A percentile compares a stretch with the other conserved stretches of the same genome.
These are phyloP conservation scores for Globisporangium echinulatum DNA, from an alignment of 352 stramenopile genomes.

Conservation along the genomic window DNA sequence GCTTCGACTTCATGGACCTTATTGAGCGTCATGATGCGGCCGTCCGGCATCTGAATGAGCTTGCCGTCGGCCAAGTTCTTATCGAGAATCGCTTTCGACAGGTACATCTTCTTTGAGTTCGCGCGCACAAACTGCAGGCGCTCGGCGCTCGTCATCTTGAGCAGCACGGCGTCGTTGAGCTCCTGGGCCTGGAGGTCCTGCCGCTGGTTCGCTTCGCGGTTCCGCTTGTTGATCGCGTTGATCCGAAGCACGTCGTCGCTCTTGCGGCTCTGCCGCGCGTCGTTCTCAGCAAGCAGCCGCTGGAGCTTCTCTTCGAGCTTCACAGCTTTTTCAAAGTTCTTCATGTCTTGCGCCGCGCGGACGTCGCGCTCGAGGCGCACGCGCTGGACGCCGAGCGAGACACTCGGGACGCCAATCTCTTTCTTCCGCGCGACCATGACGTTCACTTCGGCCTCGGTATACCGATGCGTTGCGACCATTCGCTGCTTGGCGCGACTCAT, in stretches of 20 bases:
- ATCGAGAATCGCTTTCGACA: conserved; percentile 77
- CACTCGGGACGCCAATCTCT: conserved; percentile 47
- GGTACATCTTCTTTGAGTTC: conserved; percentile 81
- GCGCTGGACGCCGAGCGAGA: conserved; percentile 69
- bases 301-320: conserved; percentile 63
- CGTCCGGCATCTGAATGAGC: conserved; percentile 60
- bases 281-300: conserved; percentile 56
- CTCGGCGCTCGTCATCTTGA: conserved; percentile 81
- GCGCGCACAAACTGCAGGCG: conserved; percentile 79
- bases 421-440: conserved; percentile 76
- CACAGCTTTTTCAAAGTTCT: conserved; percentile 83
- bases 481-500: conserved; percentile 54
- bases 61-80: conserved; percentile 75
- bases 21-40: conserved; percentile 81
- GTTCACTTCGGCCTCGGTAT: conserved; percentile 74
- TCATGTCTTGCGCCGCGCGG: conserved; percentile 73
- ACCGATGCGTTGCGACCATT: conserved; percentile 67
- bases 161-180: conserved; percentile 65
- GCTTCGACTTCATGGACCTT: conserved; percentile 80
- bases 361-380: conserved; percentile 78
- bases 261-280: conserved; percentile 65
- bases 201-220: conserved; percentile 75
- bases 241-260: conserved; percentile 79
- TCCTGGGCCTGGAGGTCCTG: conserved; percentile 72
- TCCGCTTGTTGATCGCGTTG: conserved; percentile 81